A percentile compares a stretch with the other conserved stretches of the same genome.
Conservation (phyloP, 2,329 filamentous ascomycete species). For the Aspergillus neotritici region DNA sequence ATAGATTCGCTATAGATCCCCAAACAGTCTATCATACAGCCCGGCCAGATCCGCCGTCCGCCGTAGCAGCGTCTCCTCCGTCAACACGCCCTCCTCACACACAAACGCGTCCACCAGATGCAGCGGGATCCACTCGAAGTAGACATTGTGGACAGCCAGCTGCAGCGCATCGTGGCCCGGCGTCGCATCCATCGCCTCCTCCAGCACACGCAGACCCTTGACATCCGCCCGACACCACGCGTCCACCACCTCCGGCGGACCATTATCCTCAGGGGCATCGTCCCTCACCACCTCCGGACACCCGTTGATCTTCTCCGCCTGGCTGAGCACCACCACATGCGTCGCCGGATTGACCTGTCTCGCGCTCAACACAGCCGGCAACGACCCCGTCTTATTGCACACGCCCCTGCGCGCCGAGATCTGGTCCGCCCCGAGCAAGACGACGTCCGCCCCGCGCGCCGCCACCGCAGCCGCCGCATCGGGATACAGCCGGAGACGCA, state of each 20-base stretch:
- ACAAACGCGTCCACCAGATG: conserved; percentile 50
- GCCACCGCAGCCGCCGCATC: conserved; percentile 57
- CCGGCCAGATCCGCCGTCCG: conserved; percentile 19
- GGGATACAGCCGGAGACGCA: conserved; percentile 50
- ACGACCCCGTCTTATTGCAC: conserved; percentile 62
- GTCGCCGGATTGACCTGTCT: conserved; percentile 44
- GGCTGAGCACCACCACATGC: conserved; percentile 53
- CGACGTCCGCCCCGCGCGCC: conserved; percentile 47
- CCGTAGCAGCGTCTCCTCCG: conserved; percentile 16
- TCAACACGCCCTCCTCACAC: conserved; percentile 48
- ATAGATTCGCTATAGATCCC: conserved; percentile 5
- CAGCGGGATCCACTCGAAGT: conserved; percentile 57
- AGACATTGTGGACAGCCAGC: conserved; percentile 42
- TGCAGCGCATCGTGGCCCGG: conserved; percentile 10
- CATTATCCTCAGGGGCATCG: conserved; percentile 48
- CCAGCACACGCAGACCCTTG: conserved; percentile 20
- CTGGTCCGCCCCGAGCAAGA: conserved; percentile 61
- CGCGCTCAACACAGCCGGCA: conserved; percentile 54
- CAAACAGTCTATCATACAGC: conserved; percentile 18
- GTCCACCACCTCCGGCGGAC: conserved; percentile 46
- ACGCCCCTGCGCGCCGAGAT: conserved; percentile 55
- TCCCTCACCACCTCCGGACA: conserved; percentile 46
- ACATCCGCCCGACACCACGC: conserved; percentile 39
- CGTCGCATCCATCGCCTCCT: conserved; percentile 10
- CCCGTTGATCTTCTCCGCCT: conserved; percentile 57